Conservation (phyloP, 768 basidiomycete species). For the Naematelia encephala region DNA sequence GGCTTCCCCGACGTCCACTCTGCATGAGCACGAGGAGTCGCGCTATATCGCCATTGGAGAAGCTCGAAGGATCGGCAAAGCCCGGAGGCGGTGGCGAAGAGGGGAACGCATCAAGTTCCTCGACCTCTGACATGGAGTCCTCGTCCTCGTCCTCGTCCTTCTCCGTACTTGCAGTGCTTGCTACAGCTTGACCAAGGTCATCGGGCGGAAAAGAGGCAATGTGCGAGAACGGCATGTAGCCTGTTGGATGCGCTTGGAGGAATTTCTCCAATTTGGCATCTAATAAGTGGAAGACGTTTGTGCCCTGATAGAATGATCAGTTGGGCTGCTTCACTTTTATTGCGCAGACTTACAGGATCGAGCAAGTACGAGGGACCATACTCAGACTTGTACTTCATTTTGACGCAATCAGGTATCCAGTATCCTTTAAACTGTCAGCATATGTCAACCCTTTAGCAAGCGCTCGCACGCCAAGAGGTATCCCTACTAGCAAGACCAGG, state of each 20-base stretch:
- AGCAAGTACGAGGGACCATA: slow-evolving; percentile 81
- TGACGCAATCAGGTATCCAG: slow-evolving; percentile 85
- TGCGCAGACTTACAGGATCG: slow-evolving; percentile 65
- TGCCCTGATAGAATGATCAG: slow-evolving; percentile 60
- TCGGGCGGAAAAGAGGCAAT: slow-evolving; percentile 3
- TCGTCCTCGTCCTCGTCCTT: slow-evolving; percentile 28
- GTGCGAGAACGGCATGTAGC: slow-evolving; percentile 61
- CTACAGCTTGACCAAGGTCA: neutral
- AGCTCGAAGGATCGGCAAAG: slow-evolving; percentile 32
- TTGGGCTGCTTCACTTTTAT: neutral
- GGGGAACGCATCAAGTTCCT: slow-evolving; percentile 32
- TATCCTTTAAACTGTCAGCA: slow-evolving; percentile 59
- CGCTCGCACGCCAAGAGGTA: neutral
- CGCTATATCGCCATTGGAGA: slow-evolving; percentile 27
- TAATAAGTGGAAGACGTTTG: slow-evolving; percentile 72
- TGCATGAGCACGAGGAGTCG: slow-evolving; percentile 20
- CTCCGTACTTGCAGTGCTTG: slow-evolving; percentile 2
- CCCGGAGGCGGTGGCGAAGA: slow-evolving; percentile 46
- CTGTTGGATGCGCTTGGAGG: slow-evolving; percentile 58
- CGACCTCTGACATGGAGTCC: slow-evolving; percentile 19
- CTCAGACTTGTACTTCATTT: slow-evolving; percentile 96
- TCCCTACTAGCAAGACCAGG: neutral
- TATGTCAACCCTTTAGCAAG: neutral
- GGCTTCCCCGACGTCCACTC: slow-evolving; percentile 1
- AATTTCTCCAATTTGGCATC: slow-evolving; percentile 62